Conservation (phyloP, 1,139 yeast species). For the Pichia sp. region DNA sequence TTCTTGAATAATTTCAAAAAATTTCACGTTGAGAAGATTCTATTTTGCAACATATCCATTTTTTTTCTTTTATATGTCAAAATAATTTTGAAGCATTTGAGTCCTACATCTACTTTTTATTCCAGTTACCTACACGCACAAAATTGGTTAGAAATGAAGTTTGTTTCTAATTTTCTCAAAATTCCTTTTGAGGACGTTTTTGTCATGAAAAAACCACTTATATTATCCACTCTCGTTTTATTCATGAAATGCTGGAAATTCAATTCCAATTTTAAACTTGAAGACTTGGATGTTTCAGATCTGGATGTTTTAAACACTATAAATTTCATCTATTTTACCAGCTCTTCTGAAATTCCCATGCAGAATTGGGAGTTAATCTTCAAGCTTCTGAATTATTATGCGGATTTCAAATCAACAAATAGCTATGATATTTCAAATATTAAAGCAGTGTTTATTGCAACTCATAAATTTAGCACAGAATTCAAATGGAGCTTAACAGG, state of each 20-base stretch:
- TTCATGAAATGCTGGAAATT: constrained; percentile 17
- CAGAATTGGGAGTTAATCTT: constrained; percentile 24
- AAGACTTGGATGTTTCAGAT: constrained; percentile 5
- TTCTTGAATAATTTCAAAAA: constrained; percentile 6
- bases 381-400: constrained; percentile 14
- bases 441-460: constrained; percentile 15
- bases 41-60: constrained; percentile 18
- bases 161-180: constrained; percentile 17
- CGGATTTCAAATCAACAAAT: not conserved
- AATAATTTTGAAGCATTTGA: constrained; percentile 16
- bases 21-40: not conserved
- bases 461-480: constrained; percentile 20
- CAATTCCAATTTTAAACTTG: constrained; percentile 23
- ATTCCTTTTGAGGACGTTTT: constrained; percentile 16
- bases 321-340: constrained; percentile 21
- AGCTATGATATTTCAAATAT: not conserved
- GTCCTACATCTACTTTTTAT: constrained; percentile 9
- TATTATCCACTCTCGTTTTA: constrained; percentile 20
- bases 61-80: constrained; percentile 19
- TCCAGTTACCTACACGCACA: constrained; percentile 9
- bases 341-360: constrained; percentile 16
- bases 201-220: constrained; percentile 5
- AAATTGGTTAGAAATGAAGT: constrained; percentile 13
- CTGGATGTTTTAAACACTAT: constrained; percentile 16
- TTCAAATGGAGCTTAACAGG: constrained; percentile 26